phyloP scores from a whole-genome alignment of 176 grass and related monocot genomes.

The Lolium multiflorum region DNA sequence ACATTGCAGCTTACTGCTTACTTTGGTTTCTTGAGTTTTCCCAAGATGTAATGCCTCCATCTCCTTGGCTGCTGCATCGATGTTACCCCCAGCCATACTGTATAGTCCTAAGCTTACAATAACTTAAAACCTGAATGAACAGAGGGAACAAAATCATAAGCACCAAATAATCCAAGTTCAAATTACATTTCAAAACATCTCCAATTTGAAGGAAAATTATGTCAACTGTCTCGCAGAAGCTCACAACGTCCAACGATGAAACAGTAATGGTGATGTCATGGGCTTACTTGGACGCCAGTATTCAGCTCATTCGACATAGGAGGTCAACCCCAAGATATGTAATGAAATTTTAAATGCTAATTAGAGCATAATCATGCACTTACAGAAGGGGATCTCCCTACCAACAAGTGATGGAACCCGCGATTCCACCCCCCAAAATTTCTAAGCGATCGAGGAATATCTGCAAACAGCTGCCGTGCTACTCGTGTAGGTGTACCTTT shows the following conservation, averaged over 20 bases:
- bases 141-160: slow-evolving; percentile 36
- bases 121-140: slow-evolving; percentile 27
- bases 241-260: too few species aligned
- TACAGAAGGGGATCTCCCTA: neutral
- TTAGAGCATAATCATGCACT: neutral
- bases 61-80: slow-evolving; percentile 39
- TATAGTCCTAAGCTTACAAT: neutral
- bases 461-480: neutral
- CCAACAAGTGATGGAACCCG: neutral
- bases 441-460: neutral
- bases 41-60: slow-evolving; percentile 44
- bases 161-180: neutral
- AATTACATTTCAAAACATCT: neutral
- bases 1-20: slow-evolving; percentile 16
- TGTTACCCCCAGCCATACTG: slow-evolving; percentile 32
- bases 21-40: slow-evolving; percentile 35
- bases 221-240: too few species aligned
- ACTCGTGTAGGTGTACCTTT: neutral
- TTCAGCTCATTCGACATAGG: neutral
- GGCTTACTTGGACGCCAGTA: neutral
- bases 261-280: neutral
- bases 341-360: neutral
- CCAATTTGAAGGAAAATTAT: neutral
- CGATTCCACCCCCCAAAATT: neutral
- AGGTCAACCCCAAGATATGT: neutral